Percentiles rank a stretch among this genome's conserved stretches.
These are phyloP conservation scores for Reutealis trisperma DNA, from an alignment of 345 rosid genomes.

Conservation along the genomic window DNA sequence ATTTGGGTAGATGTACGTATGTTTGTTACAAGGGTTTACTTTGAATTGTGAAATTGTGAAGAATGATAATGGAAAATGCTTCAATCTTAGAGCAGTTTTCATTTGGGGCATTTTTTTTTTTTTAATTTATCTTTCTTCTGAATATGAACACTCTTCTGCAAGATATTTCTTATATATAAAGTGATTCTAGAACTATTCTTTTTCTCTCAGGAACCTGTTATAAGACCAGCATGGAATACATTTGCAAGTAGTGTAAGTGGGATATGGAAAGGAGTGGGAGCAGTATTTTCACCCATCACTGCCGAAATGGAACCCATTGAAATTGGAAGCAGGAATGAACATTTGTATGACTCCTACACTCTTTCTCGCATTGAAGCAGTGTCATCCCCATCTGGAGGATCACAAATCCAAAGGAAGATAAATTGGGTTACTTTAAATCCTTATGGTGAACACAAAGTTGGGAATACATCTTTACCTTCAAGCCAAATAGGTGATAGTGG, in stretches of 20 bases:
- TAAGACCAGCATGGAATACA: constrained; percentile 78
- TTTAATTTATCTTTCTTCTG: neutral
- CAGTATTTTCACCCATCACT: constrained; percentile 80
- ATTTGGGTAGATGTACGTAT: neutral
- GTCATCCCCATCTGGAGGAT: constrained; percentile 40
- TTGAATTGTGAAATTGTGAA: neutral
- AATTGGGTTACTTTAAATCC: constrained; percentile 96
- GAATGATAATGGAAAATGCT: neutral
- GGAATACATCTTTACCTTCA: constrained; percentile 22
- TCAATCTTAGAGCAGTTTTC: neutral
- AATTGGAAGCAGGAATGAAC: constrained; percentile 61
- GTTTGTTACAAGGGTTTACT: too few relatives aligned
- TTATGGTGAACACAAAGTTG: constrained; percentile 51
- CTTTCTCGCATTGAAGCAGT: constrained; percentile 55
- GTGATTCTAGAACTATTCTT: neutral
- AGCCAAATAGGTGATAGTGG: constrained; percentile 17
- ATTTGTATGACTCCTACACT: constrained; percentile 77
- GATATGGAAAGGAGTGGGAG: constrained; percentile 96
- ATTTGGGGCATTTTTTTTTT: neutral
- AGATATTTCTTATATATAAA: neutral
- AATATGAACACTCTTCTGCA: neutral
- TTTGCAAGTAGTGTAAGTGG: constrained; percentile 93
- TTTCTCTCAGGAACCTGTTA: constrained; percentile 75
- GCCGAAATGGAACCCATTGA: constrained; percentile 94
- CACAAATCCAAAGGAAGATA: constrained; percentile 67